phyloP scores from a whole-genome alignment of 371 early-diverging fungal species.

The Mortierella sp. region DNA sequence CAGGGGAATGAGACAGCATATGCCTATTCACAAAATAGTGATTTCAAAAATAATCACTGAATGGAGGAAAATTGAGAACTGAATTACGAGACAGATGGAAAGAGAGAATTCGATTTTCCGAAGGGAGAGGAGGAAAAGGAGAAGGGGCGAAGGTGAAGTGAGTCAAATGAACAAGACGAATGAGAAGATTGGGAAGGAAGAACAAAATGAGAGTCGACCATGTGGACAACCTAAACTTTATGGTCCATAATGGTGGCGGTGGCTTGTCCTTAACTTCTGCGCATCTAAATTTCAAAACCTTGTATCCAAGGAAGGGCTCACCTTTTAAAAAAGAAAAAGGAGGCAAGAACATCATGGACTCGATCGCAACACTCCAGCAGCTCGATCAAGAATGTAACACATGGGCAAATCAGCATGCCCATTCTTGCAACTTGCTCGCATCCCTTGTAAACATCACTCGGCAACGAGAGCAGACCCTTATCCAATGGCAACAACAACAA shows the following conservation, averaged over 20 bases:
- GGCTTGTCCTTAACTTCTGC: constrained; percentile 12
- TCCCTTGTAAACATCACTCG: constrained; percentile 50
- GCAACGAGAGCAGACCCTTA: constrained; percentile 46
- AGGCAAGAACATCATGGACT: constrained; percentile 29
- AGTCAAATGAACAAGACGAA: neutral
- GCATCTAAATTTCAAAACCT: neutral
- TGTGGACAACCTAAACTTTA: neutral
- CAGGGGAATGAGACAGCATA: neutral
- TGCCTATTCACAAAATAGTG: neutral
- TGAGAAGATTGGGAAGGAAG: neutral
- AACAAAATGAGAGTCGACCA: neutral
- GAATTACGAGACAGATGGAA: neutral
- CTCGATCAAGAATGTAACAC: constrained; percentile 49
- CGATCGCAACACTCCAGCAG: constrained; percentile 29
- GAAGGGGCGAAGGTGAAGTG: neutral
- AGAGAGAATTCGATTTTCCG: neutral
- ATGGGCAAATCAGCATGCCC: constrained; percentile 50
- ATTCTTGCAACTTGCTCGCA: constrained; percentile 44
- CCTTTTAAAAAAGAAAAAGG: neutral
- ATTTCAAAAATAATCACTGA: neutral
- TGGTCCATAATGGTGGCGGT: constrained; percentile 31
- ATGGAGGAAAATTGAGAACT: neutral
- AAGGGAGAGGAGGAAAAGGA: neutral
- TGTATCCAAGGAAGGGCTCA: neutral
- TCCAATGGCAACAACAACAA: constrained; percentile 23